Base-by-base conservation (phyloP, 2,329 filamentous ascomycete genomes). In the Ophiostoma tasmaniense region DNA sequence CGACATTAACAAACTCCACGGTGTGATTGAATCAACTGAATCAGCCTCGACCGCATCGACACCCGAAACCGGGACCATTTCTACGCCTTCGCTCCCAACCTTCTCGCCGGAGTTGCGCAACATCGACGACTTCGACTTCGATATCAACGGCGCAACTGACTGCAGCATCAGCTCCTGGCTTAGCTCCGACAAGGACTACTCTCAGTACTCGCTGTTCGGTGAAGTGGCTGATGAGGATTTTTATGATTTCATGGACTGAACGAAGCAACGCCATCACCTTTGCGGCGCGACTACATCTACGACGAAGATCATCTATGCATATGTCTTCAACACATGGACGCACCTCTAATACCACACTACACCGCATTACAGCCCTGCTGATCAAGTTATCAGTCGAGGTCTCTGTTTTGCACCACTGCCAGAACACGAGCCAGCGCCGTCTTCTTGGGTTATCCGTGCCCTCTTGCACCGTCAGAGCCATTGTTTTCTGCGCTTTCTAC, bases 211-310 rank as follows among this genome's bases (percentile, higher is more conserved):
- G 5, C 30, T 39, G 28, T 62, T 61, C 10, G 33, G 20, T 17
- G 35, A 2, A 2, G 2, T 35, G 10, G 22, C 66, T 66, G 67
- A 68, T 45, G 64, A 69, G 39, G 66, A 68, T 10, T 59, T 67
- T 3, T 73, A 70, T 66, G 72, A 71, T 28, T 72, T 72, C 20
- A 61, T 70, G 67, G 50, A 70, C 50, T 71, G 67, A 20, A 55
- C 3, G n/a, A 55, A 20, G 50, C 17, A 13, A 25, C n/a, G 50
- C 3, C 50, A 55, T 14, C 50, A 13, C 50, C 3, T 55, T 7
- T 2, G 2, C n/a, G 22, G 4, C 11, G 25, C 50, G n/a, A 55
- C 50, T 11, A 28, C 50, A 3, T 13, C 50, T 10, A 14, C n/a
- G 22, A 25, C 25, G 2, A 11, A 4, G 50, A 55, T 8, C 22